A percentile compares a stretch with the other conserved stretches of the same genome.
Evolutionary conservation across 768 basidiomycete species (phyloP).

Genomic region (Russula sp.): DNA sequence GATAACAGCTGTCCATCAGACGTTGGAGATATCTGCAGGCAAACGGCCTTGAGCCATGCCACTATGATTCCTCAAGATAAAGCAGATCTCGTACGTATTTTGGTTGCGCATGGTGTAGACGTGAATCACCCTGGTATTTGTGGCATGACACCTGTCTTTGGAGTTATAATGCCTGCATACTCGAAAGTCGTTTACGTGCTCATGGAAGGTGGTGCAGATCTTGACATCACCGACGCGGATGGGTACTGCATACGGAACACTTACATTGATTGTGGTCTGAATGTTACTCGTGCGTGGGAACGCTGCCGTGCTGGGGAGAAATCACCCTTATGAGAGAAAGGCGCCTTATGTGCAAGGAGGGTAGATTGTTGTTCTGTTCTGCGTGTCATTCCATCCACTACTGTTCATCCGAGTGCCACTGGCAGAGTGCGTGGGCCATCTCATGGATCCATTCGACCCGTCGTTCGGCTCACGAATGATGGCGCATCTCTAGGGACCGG

Average conservation of each 20-base stretch:
- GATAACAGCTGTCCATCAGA: not conserved
- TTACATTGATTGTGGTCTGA: slow-evolving; percentile 22
- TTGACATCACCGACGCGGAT: slow-evolving; percentile 29
- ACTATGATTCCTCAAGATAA: slow-evolving; percentile 30
- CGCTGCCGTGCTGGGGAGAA: not conserved
- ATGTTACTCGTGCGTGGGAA: not conserved
- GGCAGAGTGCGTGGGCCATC: slow-evolving; percentile 38
- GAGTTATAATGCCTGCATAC: slow-evolving; percentile 28
- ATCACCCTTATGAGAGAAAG: slow-evolving; percentile 34
- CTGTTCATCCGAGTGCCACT: slow-evolving; percentile 51
- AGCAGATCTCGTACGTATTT: slow-evolving; percentile 32
- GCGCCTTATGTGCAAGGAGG: slow-evolving; percentile 31
- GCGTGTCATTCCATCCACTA: slow-evolving; percentile 29
- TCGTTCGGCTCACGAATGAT: not conserved
- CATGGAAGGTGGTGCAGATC: slow-evolving; percentile 45
- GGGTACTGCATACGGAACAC: slow-evolving; percentile 25
- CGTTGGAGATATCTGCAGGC: slow-evolving; percentile 29
- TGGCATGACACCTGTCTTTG: slow-evolving; percentile 40
- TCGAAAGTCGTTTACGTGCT: slow-evolving; percentile 35
- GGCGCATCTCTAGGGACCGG: slow-evolving; percentile 34
- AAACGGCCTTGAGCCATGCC: slow-evolving; percentile 46
- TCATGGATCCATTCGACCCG: not conserved
- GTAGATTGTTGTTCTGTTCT: not conserved
- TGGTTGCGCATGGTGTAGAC: slow-evolving; percentile 45
- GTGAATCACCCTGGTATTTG: slow-evolving; percentile 45